phyloP scores from a whole-genome alignment of 2,329 filamentous ascomycete genomes.

The Huntiella savannae region DNA sequence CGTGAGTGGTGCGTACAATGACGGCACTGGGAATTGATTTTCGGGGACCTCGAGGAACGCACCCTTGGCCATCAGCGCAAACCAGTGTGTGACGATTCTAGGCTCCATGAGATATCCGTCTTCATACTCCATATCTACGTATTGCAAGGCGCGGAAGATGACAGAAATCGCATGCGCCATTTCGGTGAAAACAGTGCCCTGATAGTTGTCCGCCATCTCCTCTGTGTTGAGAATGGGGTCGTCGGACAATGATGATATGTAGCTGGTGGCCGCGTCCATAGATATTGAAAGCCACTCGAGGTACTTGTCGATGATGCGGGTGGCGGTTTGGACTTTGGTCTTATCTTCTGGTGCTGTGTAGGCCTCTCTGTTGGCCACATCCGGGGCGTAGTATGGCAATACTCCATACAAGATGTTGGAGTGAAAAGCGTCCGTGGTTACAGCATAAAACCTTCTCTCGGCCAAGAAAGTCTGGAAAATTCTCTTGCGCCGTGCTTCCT shows the following conservation, averaged over 20 bases:
- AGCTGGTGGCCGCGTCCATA: conserved; percentile 29
- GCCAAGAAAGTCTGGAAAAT: conserved; percentile 52
- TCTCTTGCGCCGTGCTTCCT: conserved; percentile 43
- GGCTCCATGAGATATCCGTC: conserved; percentile 6
- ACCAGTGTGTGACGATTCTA: conserved; percentile 8
- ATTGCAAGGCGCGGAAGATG: conserved; percentile 39
- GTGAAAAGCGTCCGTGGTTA: conserved; percentile 37
- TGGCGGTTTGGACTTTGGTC: background rate
- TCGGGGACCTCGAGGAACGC: conserved; percentile 46
- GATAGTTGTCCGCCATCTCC: conserved; percentile 38
- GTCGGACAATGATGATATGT: conserved; percentile 32
- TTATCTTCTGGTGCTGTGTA: conserved; percentile 8
- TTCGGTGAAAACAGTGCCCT: conserved; percentile 46
- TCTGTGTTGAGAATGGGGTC: conserved; percentile 30
- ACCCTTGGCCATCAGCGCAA: conserved; percentile 34
- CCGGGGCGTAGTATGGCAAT: conserved; percentile 18
- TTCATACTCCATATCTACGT: conserved; percentile 23
- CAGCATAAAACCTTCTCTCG: conserved; percentile 50
- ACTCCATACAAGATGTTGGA: conserved; percentile 27
- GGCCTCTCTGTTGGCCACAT: conserved; percentile 7
- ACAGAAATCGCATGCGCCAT: conserved; percentile 55
- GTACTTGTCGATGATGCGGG: conserved; percentile 22
- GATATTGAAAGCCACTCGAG: conserved; percentile 27
- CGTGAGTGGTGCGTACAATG: conserved; percentile 23
- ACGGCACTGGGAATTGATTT: conserved; percentile 6